These are phyloP conservation scores for Barnettozyma wickerhamii DNA, from an alignment of 805 yeast species.

Conservation along the genomic window DNA sequence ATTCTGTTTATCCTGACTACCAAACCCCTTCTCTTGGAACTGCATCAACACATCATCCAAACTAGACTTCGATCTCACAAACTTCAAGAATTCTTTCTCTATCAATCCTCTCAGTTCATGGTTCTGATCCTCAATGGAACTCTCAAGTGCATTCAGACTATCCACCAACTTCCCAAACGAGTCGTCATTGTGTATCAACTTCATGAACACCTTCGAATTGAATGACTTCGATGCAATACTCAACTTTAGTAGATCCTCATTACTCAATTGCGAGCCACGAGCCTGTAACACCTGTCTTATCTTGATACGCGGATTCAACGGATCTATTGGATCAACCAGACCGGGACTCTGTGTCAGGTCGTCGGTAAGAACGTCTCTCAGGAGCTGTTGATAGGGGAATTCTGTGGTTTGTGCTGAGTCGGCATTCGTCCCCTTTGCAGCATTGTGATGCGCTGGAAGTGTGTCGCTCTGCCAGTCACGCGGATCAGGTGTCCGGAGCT, in stretches of 20 bases:
- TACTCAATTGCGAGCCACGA: conserved; percentile 35
- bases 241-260: conserved; percentile 37
- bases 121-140: conserved; percentile 44
- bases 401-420: conserved; percentile 9
- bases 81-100: conserved; percentile 56
- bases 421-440: no score
- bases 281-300: conserved; percentile 39
- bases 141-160: conserved; percentile 46
- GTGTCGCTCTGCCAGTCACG: conserved; percentile 34
- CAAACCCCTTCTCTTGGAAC: conserved; percentile 37
- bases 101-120: conserved; percentile 46
- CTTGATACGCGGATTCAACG: conserved; percentile 49
- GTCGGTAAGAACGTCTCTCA: conserved; percentile 23
- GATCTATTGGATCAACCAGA: conserved; percentile 42
- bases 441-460: conserved; percentile 20
- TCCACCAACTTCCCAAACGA: conserved; percentile 44
- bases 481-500: conserved; percentile 40
- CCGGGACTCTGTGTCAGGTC: conserved; percentile 18
- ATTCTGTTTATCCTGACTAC: conserved; percentile 13
- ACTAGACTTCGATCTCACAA: conserved; percentile 60
- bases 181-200: conserved; percentile 51
- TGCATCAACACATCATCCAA: conserved; percentile 57
- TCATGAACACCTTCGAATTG: conserved; percentile 51
- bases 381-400: conserved; percentile 1
- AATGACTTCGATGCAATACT: conserved; percentile 55